Conservation (phyloP, 2,329 filamentous ascomycete species). For the Botryosphaeria dothidea region DNA sequence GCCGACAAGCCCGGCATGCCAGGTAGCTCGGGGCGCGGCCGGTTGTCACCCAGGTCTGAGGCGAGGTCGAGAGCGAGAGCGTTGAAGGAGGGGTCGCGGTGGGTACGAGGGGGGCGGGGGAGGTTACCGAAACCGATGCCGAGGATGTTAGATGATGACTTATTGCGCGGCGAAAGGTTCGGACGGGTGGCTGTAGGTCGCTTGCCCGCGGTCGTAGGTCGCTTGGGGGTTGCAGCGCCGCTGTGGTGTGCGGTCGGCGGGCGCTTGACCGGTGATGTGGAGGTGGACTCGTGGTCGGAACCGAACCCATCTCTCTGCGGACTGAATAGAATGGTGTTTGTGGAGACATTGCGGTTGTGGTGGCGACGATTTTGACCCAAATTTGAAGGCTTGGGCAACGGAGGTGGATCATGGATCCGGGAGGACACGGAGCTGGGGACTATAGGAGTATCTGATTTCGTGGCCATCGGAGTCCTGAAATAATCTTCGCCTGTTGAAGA, state of each 20-base stretch:
- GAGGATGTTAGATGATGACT: constrained; percentile 53
- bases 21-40: constrained; percentile 48
- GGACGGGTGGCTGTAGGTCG: constrained; percentile 26
- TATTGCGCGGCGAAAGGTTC: constrained; percentile 32
- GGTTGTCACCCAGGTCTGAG: constrained; percentile 69
- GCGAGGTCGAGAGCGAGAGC: constrained; percentile 64
- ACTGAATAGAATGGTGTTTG: constrained; percentile 81
- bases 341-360: constrained; percentile 72
- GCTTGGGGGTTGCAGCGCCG: constrained; percentile 35
- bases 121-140: constrained; percentile 56
- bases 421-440: constrained; percentile 25
- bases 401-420: constrained; percentile 22
- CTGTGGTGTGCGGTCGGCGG: constrained; percentile 30
- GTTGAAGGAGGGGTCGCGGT: constrained; percentile 65
- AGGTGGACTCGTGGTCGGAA: constrained; percentile 40
- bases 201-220: constrained; percentile 1
- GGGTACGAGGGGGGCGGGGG: constrained; percentile 52
- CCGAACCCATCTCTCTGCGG: constrained; percentile 57
- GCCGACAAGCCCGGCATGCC: constrained; percentile 63
- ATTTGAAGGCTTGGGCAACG: constrained; percentile 33
- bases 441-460: constrained; percentile 30
- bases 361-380: neutral
- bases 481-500: constrained; percentile 39
- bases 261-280: constrained; percentile 35
- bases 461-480: constrained; percentile 45